Percentiles rank a stretch among this genome's conserved stretches.
phyloP scores from a whole-genome alignment of 306 rosid species.

The Lathyrus oleraceus region DNA sequence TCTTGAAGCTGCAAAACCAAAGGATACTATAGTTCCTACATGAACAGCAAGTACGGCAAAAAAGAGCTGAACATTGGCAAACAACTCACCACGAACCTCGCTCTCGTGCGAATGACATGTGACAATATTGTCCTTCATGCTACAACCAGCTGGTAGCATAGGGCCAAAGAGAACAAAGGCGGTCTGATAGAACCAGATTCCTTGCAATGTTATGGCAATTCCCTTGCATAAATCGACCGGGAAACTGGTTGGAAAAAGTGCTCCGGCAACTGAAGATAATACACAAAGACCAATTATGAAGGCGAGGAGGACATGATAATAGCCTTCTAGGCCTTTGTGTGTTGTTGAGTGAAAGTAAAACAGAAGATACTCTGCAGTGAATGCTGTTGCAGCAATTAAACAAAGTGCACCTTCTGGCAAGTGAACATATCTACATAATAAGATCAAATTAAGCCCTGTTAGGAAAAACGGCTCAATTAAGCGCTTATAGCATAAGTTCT shows the following conservation, averaged over 20 bases:
- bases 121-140: slow-evolving; percentile 46
- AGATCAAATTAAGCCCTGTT: neutral
- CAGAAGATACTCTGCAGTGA: slow-evolving; percentile 73
- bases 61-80: slow-evolving; percentile 78
- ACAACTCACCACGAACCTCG: slow-evolving; percentile 71
- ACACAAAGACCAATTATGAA: slow-evolving; percentile 67
- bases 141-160: slow-evolving; percentile 82
- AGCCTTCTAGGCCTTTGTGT: slow-evolving; percentile 84
- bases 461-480: neutral
- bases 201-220: slow-evolving; percentile 72
- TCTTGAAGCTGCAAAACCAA: slow-evolving; percentile 59
- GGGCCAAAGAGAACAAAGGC: slow-evolving; percentile 86
- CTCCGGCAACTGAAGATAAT: slow-evolving; percentile 57
- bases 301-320: slow-evolving; percentile 77
- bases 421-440: slow-evolving; percentile 51
- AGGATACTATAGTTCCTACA: slow-evolving; percentile 54
- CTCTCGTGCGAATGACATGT: slow-evolving; percentile 59
- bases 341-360: slow-evolving; percentile 82
- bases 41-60: slow-evolving; percentile 54
- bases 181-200: slow-evolving; percentile 90
- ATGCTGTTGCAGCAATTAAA: slow-evolving; percentile 71
- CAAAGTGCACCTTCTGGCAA: slow-evolving; percentile 73
- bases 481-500: neutral
- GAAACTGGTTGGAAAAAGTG: slow-evolving; percentile 69
- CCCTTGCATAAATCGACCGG: slow-evolving; percentile 69